Evolutionary conservation across 352 stramenopile species (phyloP).

Genomic region (Achlya hypogyna): DNA sequence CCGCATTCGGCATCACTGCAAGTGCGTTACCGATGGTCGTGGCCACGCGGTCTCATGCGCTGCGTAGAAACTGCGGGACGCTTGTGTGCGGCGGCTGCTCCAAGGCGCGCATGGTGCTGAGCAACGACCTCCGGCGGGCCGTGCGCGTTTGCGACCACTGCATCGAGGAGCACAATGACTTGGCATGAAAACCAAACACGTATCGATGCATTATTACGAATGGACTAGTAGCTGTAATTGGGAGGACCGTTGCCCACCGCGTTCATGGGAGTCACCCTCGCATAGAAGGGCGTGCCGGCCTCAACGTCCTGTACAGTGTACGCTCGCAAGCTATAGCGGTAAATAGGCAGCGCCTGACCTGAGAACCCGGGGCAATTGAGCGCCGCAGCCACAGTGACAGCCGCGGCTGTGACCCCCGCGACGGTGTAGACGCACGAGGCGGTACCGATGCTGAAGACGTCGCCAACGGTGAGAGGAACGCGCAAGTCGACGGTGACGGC

Average conservation of each 20-base stretch:
- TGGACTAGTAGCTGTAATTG: constrained; percentile 16
- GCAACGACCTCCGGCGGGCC: not conserved
- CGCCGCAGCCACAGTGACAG: not conserved
- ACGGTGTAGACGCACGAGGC: constrained; percentile 9
- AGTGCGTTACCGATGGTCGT: constrained; percentile 27
- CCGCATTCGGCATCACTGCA: constrained; percentile 72
- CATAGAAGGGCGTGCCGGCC: constrained; percentile 49
- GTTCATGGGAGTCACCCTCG: constrained; percentile 57
- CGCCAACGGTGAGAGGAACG: constrained; percentile 12
- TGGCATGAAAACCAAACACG: too few relatives aligned
- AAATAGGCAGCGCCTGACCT: constrained; percentile 16
- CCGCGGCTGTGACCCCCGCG: not conserved
- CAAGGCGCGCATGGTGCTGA: constrained; percentile 3
- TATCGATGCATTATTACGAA: too few relatives aligned
- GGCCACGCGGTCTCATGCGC: not conserved
- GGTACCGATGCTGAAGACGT: constrained; percentile 38
- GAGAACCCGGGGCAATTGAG: not conserved
- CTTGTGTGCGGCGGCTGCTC: constrained; percentile 80
- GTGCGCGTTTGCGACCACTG: constrained; percentile 15
- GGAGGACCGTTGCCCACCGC: constrained; percentile 34
- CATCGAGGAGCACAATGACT: not conserved
- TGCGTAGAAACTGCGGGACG: constrained; percentile 59
- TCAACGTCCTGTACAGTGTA: constrained; percentile 12
- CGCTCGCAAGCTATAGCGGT: constrained; percentile 15
- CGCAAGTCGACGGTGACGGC: constrained; percentile 35